Base-by-base conservation (phyloP, 2,329 filamentous ascomycete species). In the Geosmithia morbida region DNA sequence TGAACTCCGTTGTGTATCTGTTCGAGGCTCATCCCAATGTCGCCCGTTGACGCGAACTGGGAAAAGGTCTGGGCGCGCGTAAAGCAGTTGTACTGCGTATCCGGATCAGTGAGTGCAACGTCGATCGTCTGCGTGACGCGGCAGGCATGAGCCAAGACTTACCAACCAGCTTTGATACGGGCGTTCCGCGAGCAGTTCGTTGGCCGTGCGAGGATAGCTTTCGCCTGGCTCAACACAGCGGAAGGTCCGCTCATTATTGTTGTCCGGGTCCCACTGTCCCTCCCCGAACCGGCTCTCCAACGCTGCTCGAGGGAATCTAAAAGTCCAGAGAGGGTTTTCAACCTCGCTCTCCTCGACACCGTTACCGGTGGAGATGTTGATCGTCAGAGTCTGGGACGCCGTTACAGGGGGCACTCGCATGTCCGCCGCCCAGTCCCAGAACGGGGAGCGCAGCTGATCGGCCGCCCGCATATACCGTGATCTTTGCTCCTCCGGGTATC, bases 351-450 rank as follows among this genome's bases (percentile, higher is more conserved):
- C 29, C 42, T 49, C 51, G 18, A 65, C 45, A 16, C 50, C 51
- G 39, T 54, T 52, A 46, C 65, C 65, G 19, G 60, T 56, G 3
- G 71, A 66, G 17, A 69, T 60, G n/a, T 63, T 64, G 49, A 74
- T 58, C 5, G 48, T 61, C 45, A 68, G 55, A 11, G 57, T 65
- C 41, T 57, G 52, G 22, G 57, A 54, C 2, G 57, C 57, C 2
- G 60, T 66, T n/a, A 65, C 63, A 0, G 55, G 52, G 3, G 75
- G 74, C 2, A 78, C 61, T n/a, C 52, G 50, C 3, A 63, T 51
- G 33, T 68, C 56, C 2, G 52, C 49, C 2, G 65, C 72, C 74
- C 72, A 78, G 58, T 77, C 74, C 74, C 74, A 77, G 58, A 64
- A 76, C 2, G 74, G 72, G 13, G 67, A 57, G 30, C 73, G 66